Conservation (phyloP, 179 eudicot species). For the Spinacia oleracea region DNA sequence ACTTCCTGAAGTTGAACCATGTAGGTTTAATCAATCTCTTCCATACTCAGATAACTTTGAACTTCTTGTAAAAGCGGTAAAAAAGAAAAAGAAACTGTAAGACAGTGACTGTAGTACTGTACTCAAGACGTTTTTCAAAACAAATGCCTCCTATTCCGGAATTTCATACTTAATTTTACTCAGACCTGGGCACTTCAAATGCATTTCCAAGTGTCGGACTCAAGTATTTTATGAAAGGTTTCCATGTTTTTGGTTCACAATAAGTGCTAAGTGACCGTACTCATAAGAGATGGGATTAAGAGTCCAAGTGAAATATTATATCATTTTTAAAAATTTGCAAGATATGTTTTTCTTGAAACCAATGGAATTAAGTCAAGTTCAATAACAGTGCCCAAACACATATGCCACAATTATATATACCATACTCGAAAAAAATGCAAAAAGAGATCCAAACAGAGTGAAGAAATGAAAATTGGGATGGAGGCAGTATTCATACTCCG, state of each 20-base stretch:
- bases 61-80: background rate
- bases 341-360: background rate
- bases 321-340: background rate
- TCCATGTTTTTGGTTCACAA: background rate
- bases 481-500: background rate
- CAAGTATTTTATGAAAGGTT: background rate
- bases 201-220: background rate
- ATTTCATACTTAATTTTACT: background rate
- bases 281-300: background rate
- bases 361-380: background rate
- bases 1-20: background rate
- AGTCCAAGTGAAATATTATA: background rate
- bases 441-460: background rate
- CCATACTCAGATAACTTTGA: background rate
- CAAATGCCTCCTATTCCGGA: background rate
- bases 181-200: background rate
- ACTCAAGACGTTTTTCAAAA: background rate
- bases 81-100: background rate
- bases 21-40: background rate
- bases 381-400: background rate
- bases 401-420: background rate
- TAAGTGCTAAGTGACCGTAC: background rate
- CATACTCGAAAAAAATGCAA: background rate
- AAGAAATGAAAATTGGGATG: background rate
- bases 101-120: too few relatives aligned